These are phyloP conservation scores for Solanum bulbocastanum DNA, from an alignment of 257 asterid species.

Conservation along the genomic window DNA sequence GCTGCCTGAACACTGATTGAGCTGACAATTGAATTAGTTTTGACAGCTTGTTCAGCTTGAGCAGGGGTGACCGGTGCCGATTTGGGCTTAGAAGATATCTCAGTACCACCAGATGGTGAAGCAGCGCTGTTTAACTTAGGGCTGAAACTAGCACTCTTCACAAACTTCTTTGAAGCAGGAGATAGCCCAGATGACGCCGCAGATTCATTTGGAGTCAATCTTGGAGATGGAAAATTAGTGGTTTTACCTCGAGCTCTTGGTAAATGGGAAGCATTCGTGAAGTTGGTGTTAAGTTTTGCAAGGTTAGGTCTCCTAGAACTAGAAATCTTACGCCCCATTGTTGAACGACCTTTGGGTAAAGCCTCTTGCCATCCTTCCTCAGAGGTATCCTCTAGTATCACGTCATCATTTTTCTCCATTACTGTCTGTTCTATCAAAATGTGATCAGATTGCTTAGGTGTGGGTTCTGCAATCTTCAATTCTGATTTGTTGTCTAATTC, in stretches of 20 bases:
- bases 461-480: conserved; percentile 19
- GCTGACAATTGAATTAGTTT: conserved; percentile 34
- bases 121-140: conserved; percentile 34
- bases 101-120: conserved; percentile 23
- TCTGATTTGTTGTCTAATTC: conserved; percentile 38
- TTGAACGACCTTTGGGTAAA: conserved; percentile 64
- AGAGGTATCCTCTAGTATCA: conserved; percentile 35
- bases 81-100: conserved; percentile 32
- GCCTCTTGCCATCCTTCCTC: conserved; percentile 98
- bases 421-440: conserved; percentile 12
- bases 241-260: conserved; percentile 41
- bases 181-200: conserved; percentile 28
- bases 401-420: conserved; percentile 29
- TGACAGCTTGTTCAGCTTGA: conserved; percentile 34
- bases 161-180: conserved; percentile 35
- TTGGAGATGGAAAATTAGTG: conserved; percentile 45
- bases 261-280: conserved; percentile 37
- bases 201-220: conserved; percentile 30
- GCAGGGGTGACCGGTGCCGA: conserved; percentile 54
- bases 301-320: conserved; percentile 65
- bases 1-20: conserved; percentile 60
- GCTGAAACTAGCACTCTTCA: conserved; percentile 49
- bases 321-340: conserved; percentile 42
- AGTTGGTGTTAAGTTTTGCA: conserved; percentile 67
- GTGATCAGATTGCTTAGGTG: conserved; percentile 17